Evolutionary conservation across 192 early-diverging fungal genomes (phyloP).

Genomic region (Backusella parvicylindrica): DNA sequence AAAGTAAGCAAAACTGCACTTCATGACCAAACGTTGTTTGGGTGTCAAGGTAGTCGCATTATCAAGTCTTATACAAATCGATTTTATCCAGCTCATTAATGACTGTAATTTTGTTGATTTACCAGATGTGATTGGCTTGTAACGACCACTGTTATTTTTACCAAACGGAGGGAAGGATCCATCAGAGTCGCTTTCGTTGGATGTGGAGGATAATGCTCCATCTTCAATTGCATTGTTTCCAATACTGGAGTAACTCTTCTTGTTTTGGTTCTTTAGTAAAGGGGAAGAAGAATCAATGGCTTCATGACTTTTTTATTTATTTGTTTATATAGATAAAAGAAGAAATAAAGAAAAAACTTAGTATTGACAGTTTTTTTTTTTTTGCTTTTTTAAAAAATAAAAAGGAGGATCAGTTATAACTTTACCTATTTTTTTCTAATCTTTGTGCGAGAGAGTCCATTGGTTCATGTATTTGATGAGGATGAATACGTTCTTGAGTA

Average conservation of each 20-base stretch:
- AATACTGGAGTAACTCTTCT: neutral
- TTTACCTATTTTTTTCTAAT: neutral
- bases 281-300: neutral
- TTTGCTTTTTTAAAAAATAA: neutral
- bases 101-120: neutral
- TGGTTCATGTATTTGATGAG: neutral
- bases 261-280: neutral
- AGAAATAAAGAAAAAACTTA: neutral
- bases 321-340: neutral
- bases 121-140: neutral
- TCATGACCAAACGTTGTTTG: conserved; percentile 44
- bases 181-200: conserved; percentile 12
- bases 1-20: conserved; percentile 63
- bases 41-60: neutral
- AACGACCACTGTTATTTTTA: neutral
- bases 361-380: neutral
- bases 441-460: neutral
- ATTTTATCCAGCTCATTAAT: neutral
- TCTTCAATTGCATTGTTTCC: neutral
- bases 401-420: neutral
- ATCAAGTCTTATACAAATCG: neutral
- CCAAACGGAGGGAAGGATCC: conserved; percentile 10
- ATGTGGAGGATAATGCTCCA: conserved; percentile 5
- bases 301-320: neutral
- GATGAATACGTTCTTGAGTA: neutral